Evolutionary conservation across 148 eudicot genomes (phyloP).

Genomic region (Talinum fruticosum): DNA sequence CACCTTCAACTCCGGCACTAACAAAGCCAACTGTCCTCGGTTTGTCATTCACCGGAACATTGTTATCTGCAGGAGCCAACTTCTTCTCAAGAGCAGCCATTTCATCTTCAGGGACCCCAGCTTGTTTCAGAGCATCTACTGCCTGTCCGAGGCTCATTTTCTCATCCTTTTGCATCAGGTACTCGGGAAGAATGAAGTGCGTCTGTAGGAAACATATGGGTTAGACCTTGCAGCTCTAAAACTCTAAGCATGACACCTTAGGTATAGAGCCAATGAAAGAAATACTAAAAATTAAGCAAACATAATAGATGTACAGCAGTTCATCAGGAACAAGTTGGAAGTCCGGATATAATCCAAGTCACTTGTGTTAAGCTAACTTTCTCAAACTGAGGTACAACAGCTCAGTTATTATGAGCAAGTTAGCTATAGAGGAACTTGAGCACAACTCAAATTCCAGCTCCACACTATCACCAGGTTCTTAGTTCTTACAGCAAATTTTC

Average conservation of each 20-base stretch:
- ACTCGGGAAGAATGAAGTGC: slow-evolving; percentile 80
- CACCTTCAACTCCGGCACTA: slow-evolving; percentile 65
- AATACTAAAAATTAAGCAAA: not conserved
- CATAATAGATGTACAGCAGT: not conserved
- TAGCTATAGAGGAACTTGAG: not conserved
- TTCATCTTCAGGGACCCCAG: slow-evolving; percentile 61
- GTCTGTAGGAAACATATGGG: slow-evolving; percentile 43
- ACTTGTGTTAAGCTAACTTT: too few relatives aligned
- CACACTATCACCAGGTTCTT: too few relatives aligned
- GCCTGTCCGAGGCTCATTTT: slow-evolving; percentile 51
- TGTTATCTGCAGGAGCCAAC: slow-evolving; percentile 47
- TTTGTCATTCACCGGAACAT: slow-evolving; percentile 27
- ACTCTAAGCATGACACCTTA: not conserved
- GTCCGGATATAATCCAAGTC: too few relatives aligned
- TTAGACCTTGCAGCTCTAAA: slow-evolving; percentile 1
- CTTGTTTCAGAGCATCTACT: slow-evolving; percentile 56
- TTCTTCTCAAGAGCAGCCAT: slow-evolving; percentile 91
- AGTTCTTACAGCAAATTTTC: not conserved
- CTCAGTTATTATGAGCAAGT: not conserved
- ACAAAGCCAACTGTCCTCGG: slow-evolving; percentile 64
- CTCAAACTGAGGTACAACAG: too few relatives aligned
- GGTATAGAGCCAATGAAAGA: not conserved
- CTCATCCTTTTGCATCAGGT: slow-evolving; percentile 73
- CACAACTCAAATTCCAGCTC: not conserved
- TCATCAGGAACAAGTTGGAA: too few relatives aligned